These are phyloP conservation scores for Heimioporus sp. DNA, from an alignment of 768 basidiomycete genomes.

Conservation along the genomic window DNA sequence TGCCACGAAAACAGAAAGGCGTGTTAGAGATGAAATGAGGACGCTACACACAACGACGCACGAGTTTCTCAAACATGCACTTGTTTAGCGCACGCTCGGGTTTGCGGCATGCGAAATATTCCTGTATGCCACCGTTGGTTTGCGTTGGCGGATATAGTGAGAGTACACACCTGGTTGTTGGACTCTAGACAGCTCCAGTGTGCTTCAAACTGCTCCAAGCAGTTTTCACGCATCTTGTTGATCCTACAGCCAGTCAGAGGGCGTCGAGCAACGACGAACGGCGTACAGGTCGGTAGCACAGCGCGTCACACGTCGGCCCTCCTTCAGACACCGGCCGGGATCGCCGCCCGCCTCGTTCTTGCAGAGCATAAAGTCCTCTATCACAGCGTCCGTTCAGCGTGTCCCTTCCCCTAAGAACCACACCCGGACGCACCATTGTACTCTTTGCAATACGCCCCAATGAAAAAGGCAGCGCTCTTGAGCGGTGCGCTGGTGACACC, in stretches of 20 bases:
- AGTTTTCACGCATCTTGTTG: conserved; percentile 90
- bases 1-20: conserved; percentile 33
- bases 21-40: not conserved
- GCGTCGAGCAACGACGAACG: not conserved
- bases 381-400: conserved; percentile 12
- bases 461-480: conserved; percentile 96
- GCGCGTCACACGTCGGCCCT: conserved; percentile 92
- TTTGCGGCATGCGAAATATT: conserved; percentile 87
- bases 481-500: conserved; percentile 90
- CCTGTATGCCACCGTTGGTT: conserved; percentile 41
- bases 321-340: conserved; percentile 91
- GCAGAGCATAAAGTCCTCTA: conserved; percentile 97
- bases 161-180: conserved; percentile 83
- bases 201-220: conserved; percentile 77
- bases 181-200: conserved; percentile 95
- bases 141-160: not conserved
- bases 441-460: conserved; percentile 93
- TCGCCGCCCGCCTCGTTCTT: conserved; percentile 82
- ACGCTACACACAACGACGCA: conserved; percentile 39
- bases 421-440: conserved; percentile 75
- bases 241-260: conserved; percentile 51
- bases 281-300: conserved; percentile 93
- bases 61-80: conserved; percentile 96
- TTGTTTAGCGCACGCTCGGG: conserved; percentile 85
- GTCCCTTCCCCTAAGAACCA: not conserved